Evolutionary conservation across 2,329 filamentous ascomycete species (phyloP).

Genomic region (Sclerotinia sclerotiorum): DNA sequence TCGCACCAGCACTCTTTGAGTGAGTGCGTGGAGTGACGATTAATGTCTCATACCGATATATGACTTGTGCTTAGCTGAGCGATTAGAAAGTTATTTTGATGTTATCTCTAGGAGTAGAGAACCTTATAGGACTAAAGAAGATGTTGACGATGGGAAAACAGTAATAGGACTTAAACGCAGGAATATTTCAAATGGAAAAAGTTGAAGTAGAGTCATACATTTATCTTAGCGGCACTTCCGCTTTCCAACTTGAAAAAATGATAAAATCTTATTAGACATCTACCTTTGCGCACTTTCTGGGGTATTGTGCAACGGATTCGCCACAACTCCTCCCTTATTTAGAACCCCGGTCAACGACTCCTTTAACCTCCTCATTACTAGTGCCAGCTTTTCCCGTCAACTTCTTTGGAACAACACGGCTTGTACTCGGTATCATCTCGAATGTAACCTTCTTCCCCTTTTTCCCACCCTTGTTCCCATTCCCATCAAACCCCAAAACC

Average conservation of each 20-base stretch:
- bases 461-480: neutral
- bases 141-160: neutral
- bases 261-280: neutral
- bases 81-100: neutral
- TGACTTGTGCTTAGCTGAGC: too few species aligned
- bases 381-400: neutral
- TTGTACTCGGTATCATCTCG: neutral
- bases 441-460: constrained; percentile 16
- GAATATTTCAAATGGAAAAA: neutral
- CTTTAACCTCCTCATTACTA: neutral
- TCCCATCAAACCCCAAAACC: neutral
- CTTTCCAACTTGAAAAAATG: neutral
- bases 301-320: neutral
- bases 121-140: neutral
- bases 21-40: neutral
- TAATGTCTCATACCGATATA: neutral
- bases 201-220: neutral
- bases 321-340: neutral
- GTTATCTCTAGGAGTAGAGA: neutral
- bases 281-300: neutral
- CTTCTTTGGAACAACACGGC: neutral
- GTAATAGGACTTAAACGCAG: neutral
- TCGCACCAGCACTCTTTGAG: neutral
- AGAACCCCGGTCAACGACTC: neutral
- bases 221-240: neutral